These are phyloP conservation scores for Candida tibetensis DNA, from an alignment of 805 yeast genomes.

Conservation along the genomic window DNA sequence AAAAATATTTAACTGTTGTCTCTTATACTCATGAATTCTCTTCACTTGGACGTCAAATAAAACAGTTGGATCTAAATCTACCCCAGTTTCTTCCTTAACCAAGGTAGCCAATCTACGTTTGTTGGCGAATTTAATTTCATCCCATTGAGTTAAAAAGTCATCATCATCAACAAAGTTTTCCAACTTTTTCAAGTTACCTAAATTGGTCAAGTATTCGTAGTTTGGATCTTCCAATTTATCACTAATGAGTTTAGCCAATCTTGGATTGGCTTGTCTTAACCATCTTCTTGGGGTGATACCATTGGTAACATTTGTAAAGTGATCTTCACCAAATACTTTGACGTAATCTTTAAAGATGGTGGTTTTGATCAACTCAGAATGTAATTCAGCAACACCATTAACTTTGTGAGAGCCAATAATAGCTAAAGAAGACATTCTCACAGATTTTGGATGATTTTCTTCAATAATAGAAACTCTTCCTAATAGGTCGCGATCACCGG, in stretches of 20 bases:
- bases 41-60: conserved; percentile 91
- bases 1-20: conserved; percentile 90
- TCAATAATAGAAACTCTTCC: conserved; percentile 79
- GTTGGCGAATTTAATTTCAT: conserved; percentile 63
- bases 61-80: conserved; percentile 68
- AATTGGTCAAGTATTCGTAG: conserved; percentile 65
- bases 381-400: conserved; percentile 94
- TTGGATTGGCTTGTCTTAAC: conserved; percentile 91
- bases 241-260: conserved; percentile 68
- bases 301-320: conserved; percentile 88
- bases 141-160: conserved; percentile 70
- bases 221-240: conserved; percentile 62
- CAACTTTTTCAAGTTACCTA: conserved; percentile 63
- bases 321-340: conserved; percentile 71
- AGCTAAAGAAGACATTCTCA: conserved; percentile 90
- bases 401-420: conserved; percentile 90
- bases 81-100: conserved; percentile 60
- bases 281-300: conserved; percentile 97
- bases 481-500: conserved; percentile 65
- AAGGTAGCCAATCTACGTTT: conserved; percentile 65
- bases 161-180: conserved; percentile 66
- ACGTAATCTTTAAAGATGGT: conserved; percentile 92
- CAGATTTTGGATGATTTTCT: conserved; percentile 75
- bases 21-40: conserved; percentile 92
- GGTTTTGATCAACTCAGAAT: conserved; percentile 84